phyloP scores from a whole-genome alignment of 257 asterid species.

The Solanum tacnaense region DNA sequence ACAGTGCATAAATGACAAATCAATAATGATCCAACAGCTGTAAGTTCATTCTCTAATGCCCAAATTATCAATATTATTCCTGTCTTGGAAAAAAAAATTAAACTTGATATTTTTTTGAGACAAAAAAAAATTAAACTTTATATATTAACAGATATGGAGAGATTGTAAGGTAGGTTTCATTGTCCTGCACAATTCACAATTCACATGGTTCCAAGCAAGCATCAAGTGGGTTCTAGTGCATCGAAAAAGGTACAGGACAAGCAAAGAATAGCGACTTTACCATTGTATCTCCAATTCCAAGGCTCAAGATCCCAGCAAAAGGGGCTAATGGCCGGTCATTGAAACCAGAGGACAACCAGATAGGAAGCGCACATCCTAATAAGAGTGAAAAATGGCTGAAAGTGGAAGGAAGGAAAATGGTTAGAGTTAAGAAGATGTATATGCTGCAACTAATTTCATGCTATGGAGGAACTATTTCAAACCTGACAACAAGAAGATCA shows the following conservation, averaged over 20 bases:
- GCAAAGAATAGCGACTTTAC: slow-evolving; percentile 24
- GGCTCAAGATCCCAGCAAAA: slow-evolving; percentile 95
- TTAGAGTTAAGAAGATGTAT: slow-evolving; percentile 1
- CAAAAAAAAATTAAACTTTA: background rate
- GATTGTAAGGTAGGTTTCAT: background rate
- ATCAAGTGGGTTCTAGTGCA: background rate
- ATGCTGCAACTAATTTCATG: background rate
- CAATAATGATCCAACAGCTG: background rate
- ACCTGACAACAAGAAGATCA: slow-evolving; percentile 94
- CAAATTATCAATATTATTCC: background rate
- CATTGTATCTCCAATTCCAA: slow-evolving; percentile 98
- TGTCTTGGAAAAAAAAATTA: background rate
- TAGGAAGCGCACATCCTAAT: slow-evolving; percentile 94
- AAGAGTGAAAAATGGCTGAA: slow-evolving; percentile 87
- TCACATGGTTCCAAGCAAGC: background rate
- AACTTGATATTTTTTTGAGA: background rate
- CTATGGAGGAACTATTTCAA: slow-evolving; percentile 2
- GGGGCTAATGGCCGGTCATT: slow-evolving; percentile 92
- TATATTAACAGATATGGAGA: background rate
- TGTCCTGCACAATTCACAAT: background rate
- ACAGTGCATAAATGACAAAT: background rate
- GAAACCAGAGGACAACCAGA: slow-evolving; percentile 80
- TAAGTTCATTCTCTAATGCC: background rate
- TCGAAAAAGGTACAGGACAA: background rate
- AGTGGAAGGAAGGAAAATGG: slow-evolving; percentile 2